phyloP scores from a whole-genome alignment of 2,329 filamentous ascomycete species.

The Colletotrichum tropicale region DNA sequence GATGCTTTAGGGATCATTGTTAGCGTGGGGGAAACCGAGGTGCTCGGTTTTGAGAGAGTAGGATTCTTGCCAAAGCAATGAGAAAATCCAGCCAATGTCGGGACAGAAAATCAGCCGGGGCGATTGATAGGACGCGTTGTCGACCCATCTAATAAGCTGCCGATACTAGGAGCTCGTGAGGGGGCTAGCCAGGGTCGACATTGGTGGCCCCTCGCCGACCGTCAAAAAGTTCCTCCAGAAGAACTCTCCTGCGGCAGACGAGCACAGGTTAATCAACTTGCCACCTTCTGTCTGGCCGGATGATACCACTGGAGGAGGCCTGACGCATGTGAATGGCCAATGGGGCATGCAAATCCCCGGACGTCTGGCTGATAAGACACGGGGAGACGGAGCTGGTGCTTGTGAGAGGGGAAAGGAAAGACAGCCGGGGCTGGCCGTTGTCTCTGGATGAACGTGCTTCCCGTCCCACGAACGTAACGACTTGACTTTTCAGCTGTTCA shows the following conservation, averaged over 20 bases:
- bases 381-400: not conserved
- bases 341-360: not conserved
- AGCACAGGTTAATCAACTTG: constrained; percentile 2
- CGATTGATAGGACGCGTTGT: not conserved
- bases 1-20: not conserved
- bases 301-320: not conserved
- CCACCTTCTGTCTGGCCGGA: not conserved
- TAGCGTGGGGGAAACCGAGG: not conserved
- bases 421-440: not conserved
- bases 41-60: not conserved
- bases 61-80: not conserved
- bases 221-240: constrained; percentile 13
- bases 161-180: not conserved
- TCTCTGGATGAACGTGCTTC: not conserved
- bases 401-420: not conserved
- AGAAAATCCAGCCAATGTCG: not conserved
- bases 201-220: not conserved
- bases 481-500: not conserved
- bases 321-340: not conserved
- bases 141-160: constrained; percentile 10
- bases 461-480: not conserved
- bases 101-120: not conserved
- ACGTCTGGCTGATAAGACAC: not conserved
- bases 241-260: not conserved
- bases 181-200: not conserved